Evolutionary conservation across 306 rosid genomes (phyloP).

Genomic region (Dryas alaskensis): DNA sequence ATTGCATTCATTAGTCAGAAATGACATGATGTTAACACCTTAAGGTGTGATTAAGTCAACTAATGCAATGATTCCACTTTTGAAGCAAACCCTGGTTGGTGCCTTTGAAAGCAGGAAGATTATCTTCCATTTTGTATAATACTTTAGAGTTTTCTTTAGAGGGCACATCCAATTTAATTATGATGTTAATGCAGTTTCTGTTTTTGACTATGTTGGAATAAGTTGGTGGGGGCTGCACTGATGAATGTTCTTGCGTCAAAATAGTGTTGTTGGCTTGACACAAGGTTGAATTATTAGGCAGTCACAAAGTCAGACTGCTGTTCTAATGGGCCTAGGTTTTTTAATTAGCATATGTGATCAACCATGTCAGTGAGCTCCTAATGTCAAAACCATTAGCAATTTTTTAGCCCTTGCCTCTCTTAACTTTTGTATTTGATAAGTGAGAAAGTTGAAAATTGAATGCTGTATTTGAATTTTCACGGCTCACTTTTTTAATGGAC

Average conservation of each 20-base stretch:
- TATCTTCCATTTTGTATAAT: slow-evolving; percentile 1
- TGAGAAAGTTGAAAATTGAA: background rate
- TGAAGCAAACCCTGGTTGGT: slow-evolving; percentile 12
- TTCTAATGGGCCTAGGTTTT: slow-evolving; percentile 22
- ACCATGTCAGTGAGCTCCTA: slow-evolving; percentile 18
- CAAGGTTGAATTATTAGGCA: slow-evolving; percentile 27
- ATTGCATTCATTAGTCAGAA: slow-evolving; percentile 29
- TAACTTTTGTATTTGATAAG: background rate
- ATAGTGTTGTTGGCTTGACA: slow-evolving; percentile 40
- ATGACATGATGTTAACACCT: slow-evolving; percentile 38
- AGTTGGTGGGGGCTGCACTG: slow-evolving; percentile 47
- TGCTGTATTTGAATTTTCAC: too few species aligned
- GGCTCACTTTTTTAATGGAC: too few species aligned
- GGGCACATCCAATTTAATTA: slow-evolving; percentile 5
- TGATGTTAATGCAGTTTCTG: slow-evolving; percentile 23
- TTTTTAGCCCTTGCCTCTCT: slow-evolving; percentile 7
- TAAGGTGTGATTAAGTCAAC: slow-evolving; percentile 42
- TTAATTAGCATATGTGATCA: background rate
- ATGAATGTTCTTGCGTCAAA: slow-evolving; percentile 32
- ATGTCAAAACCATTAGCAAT: slow-evolving; percentile 6
- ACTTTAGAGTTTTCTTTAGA: background rate
- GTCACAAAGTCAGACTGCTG: slow-evolving; percentile 27
- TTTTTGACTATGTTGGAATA: slow-evolving; percentile 25
- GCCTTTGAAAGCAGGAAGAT: slow-evolving; percentile 4
- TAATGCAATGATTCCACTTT: slow-evolving; percentile 32